Evolutionary conservation across 1,139 yeast species (phyloP).

Genomic region (Protomyces inouyei): DNA sequence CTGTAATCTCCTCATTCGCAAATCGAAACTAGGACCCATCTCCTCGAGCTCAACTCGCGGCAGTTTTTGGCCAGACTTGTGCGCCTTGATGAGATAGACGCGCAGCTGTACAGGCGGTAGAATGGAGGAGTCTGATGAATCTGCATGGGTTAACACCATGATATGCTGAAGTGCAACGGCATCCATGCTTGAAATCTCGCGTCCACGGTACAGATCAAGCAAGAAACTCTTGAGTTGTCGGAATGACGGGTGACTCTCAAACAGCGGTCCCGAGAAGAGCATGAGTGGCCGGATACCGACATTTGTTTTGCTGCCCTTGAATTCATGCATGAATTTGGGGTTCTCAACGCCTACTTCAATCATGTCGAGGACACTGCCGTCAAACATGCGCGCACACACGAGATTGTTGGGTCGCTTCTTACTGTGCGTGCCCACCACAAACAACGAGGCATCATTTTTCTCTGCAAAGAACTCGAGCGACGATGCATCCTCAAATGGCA

Average conservation of each 20-base stretch:
- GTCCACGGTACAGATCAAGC: constrained; percentile 84
- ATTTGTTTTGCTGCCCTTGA: constrained; percentile 66
- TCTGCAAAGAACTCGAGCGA: constrained; percentile 87
- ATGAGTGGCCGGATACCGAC: constrained; percentile 94
- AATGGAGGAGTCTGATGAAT: constrained; percentile 45
- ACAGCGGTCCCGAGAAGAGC: constrained; percentile 85
- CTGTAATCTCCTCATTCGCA: constrained; percentile 81
- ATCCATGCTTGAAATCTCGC: constrained; percentile 75
- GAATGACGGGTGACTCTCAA: constrained; percentile 82
- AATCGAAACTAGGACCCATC: constrained; percentile 93
- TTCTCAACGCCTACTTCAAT: constrained; percentile 74
- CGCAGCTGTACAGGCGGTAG: constrained; percentile 83
- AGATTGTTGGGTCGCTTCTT: constrained; percentile 92
- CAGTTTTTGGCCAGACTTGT: constrained; percentile 68
- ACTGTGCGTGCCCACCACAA: constrained; percentile 76
- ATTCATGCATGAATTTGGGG: constrained; percentile 69
- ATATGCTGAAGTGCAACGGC: constrained; percentile 92
- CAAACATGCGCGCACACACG: constrained; percentile 83
- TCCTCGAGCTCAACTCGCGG: constrained; percentile 94
- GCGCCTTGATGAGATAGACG: constrained; percentile 80
- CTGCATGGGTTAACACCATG: constrained; percentile 77
- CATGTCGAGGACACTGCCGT: constrained; percentile 88
- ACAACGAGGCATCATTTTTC: constrained; percentile 82
- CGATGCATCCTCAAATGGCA: constrained; percentile 90
- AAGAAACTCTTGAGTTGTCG: constrained; percentile 82